Percentiles rank a stretch among this genome's conserved stretches.
Evolutionary conservation across 179 eudicot species (phyloP).

Genomic region (Drosera spatulata): DNA sequence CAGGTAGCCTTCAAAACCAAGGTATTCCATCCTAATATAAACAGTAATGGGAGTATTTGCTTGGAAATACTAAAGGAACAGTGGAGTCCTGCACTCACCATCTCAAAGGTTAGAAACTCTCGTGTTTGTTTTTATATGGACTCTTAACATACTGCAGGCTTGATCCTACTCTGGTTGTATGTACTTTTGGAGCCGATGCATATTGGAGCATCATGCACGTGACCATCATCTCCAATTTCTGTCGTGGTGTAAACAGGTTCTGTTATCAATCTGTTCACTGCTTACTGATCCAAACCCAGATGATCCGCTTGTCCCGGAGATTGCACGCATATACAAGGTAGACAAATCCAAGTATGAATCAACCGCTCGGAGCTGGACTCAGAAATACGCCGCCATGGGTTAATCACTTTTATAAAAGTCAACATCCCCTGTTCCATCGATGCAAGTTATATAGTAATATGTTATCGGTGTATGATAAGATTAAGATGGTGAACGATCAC

Average conservation of each 20-base stretch:
- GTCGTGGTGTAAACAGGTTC: slow-evolving; percentile 24
- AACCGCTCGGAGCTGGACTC: slow-evolving; percentile 66
- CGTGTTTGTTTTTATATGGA: background rate
- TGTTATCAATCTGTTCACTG: slow-evolving; percentile 55
- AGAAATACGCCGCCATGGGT: slow-evolving; percentile 58
- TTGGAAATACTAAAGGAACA: slow-evolving; percentile 76
- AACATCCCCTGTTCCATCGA: no score
- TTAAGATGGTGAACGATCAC: no score
- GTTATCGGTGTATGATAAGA: no score
- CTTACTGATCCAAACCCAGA: slow-evolving; percentile 73
- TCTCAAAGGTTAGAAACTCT: slow-evolving; percentile 48
- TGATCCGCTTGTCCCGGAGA: slow-evolving; percentile 65
- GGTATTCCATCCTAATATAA: slow-evolving; percentile 28
- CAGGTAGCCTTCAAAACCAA: slow-evolving; percentile 74
- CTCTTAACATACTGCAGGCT: background rate
- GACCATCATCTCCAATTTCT: background rate
- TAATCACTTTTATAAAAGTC: background rate
- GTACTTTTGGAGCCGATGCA: background rate
- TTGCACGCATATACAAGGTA: slow-evolving; percentile 54
- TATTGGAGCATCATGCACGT: no score
- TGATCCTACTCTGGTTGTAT: background rate
- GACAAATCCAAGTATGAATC: slow-evolving; percentile 44
- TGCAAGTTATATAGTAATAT: no score
- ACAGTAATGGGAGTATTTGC: slow-evolving; percentile 53
- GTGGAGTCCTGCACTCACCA: slow-evolving; percentile 92